These are phyloP conservation scores for Sideroxylon spinosum DNA, from an alignment of 179 eudicot species.

Conservation along the genomic window DNA sequence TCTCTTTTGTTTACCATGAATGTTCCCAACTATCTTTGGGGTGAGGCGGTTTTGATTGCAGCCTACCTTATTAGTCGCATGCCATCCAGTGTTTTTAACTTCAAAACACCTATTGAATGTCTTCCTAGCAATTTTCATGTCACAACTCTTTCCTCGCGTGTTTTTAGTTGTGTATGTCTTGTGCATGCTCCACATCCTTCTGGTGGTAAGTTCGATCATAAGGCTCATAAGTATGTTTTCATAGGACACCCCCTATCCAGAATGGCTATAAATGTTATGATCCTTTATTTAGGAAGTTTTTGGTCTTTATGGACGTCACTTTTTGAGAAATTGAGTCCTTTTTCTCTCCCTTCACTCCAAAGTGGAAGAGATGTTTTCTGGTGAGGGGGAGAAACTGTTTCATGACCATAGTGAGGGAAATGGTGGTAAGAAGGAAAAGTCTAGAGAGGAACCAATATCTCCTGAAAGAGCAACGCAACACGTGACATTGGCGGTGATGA, in stretches of 20 bases:
- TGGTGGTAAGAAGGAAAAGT: not conserved
- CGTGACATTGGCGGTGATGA: not conserved
- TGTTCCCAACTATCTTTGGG: not conserved
- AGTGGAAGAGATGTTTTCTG: not conserved
- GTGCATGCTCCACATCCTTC: not conserved
- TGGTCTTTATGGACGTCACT: not conserved
- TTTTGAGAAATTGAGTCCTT: not conserved
- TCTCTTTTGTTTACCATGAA: not conserved
- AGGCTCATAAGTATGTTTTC: not conserved
- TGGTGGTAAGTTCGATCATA: not conserved
- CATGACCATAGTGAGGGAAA: not conserved
- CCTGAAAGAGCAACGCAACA: not conserved
- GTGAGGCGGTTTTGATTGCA: not conserved
- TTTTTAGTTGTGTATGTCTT: not conserved
- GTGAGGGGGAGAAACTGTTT: not conserved
- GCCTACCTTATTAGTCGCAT: not conserved
- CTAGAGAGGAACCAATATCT: not conserved
- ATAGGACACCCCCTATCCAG: not conserved
- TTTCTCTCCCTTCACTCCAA: not conserved
- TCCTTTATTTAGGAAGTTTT: not conserved
- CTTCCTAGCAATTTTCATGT: not conserved
- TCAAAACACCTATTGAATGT: not conserved
- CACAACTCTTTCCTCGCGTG: not conserved
- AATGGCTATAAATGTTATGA: not conserved
- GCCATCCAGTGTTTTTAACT: not conserved